A percentile compares a stretch with the other conserved stretches of the same genome.
These are phyloP conservation scores for Symbiodinium pilosum DNA, from an alignment of 73 alveolate species.

Conservation along the genomic window DNA sequence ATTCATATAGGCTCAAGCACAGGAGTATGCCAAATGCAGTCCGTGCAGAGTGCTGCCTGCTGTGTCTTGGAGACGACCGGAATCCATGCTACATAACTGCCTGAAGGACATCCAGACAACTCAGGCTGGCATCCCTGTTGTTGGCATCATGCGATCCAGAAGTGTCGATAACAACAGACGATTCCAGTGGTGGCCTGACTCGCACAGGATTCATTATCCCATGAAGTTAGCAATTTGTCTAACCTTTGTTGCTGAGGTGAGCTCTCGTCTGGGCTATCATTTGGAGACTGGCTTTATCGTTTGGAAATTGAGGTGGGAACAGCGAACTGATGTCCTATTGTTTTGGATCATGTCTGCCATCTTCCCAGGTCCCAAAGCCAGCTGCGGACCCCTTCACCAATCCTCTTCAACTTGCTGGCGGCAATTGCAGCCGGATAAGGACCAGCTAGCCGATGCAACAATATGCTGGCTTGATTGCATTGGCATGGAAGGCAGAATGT, in stretches of 20 bases:
- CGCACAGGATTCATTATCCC: neutral
- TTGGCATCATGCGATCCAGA: neutral
- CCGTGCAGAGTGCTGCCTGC: neutral
- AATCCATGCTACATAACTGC: neutral
- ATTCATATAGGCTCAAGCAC: neutral
- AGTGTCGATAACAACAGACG: neutral
- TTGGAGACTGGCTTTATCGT: conserved; percentile 45
- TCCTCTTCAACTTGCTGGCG: conserved; percentile 49
- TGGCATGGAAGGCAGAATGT: no score
- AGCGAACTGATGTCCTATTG: neutral
- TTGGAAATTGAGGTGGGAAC: conserved; percentile 10
- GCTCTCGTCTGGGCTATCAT: conserved; percentile 36
- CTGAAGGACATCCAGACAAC: no score
- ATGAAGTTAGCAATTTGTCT: neutral
- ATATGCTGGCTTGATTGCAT: no score
- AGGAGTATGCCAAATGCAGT: neutral
- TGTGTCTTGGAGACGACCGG: neutral
- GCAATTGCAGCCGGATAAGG: conserved; percentile 56
- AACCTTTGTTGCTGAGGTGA: neutral
- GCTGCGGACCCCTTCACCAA: conserved; percentile 23
- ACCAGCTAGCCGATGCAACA: neutral
- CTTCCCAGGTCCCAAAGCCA: neutral
- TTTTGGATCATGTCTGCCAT: neutral
- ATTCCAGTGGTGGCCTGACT: neutral
- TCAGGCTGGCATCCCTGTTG: neutral